phyloP scores from a whole-genome alignment of 2,329 filamentous ascomycete genomes.

The Waltergamsia citrina region DNA sequence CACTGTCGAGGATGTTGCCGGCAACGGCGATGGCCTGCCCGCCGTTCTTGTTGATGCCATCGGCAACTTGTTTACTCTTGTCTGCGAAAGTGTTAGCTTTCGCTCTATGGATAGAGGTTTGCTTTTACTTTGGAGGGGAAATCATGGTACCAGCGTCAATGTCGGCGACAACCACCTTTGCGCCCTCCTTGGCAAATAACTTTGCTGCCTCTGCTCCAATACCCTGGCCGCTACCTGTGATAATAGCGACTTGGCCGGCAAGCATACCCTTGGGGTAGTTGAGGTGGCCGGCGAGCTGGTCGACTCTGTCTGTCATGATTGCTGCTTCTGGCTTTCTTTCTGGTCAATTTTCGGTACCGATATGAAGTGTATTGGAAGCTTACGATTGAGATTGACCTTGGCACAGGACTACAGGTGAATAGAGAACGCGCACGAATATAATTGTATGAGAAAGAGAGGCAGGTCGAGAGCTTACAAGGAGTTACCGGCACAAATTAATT shows the following conservation, averaged over 20 bases:
- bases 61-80: conserved; percentile 60
- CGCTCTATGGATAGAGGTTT: no score
- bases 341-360: no score
- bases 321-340: conserved; percentile 1
- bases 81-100: conserved; percentile 29
- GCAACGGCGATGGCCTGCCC: conserved; percentile 63
- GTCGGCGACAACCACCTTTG: conserved; percentile 75
- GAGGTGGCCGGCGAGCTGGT: conserved; percentile 68
- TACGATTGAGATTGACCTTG: no score
- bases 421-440: background rate
- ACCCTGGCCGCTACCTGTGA: conserved; percentile 79
- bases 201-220: conserved; percentile 79
- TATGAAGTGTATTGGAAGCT: no score
- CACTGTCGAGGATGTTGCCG: conserved; percentile 66
- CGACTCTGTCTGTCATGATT: conserved; percentile 48
- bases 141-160: conserved; percentile 57
- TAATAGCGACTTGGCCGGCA: conserved; percentile 72
- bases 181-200: conserved; percentile 80
- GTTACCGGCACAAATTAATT: background rate
- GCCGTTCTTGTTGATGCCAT: conserved; percentile 57
- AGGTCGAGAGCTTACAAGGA: no score
- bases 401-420: no score
- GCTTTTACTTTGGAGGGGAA: background rate
- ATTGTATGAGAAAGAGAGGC: background rate
- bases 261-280: conserved; percentile 77